phyloP scores from a whole-genome alignment of 2,329 filamentous ascomycete species.

The Ascochyta lentis region DNA sequence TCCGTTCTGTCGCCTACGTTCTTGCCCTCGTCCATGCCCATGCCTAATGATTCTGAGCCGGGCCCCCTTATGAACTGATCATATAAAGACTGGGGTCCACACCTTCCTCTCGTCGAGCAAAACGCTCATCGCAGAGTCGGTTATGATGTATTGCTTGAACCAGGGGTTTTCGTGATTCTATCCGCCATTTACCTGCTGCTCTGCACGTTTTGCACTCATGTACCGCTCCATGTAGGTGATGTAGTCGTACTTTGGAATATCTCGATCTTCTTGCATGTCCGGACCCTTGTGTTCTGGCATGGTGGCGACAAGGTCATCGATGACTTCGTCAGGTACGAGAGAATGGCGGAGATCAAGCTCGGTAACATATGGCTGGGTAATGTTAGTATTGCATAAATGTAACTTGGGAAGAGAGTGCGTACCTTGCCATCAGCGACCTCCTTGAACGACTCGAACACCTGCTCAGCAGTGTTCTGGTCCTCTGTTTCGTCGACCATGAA shows the following conservation, averaged over 20 bases:
- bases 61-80: neutral
- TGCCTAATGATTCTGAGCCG: neutral
- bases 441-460: slow-evolving; percentile 96
- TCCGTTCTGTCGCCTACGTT: neutral
- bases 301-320: slow-evolving; percentile 85
- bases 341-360: slow-evolving; percentile 96
- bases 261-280: slow-evolving; percentile 83
- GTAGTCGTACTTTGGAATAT: slow-evolving; percentile 91
- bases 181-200: slow-evolving; percentile 30
- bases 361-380: slow-evolving; percentile 81
- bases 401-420: slow-evolving; percentile 31
- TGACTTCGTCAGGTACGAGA: slow-evolving; percentile 94
- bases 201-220: slow-evolving; percentile 42
- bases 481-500: slow-evolving; percentile 99
- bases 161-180: slow-evolving; percentile 24
- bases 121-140: neutral
- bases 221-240: slow-evolving; percentile 92
- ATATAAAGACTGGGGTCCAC: slow-evolving; percentile 13
- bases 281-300: slow-evolving; percentile 87
- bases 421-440: slow-evolving; percentile 97
- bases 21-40: neutral
- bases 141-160: slow-evolving; percentile 3
- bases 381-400: slow-evolving; percentile 15
- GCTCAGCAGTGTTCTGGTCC: slow-evolving; percentile 97
- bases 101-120: neutral